These are phyloP conservation scores for Ceratocystis lukuohia DNA, from an alignment of 2,329 filamentous ascomycete species.

Conservation along the genomic window DNA sequence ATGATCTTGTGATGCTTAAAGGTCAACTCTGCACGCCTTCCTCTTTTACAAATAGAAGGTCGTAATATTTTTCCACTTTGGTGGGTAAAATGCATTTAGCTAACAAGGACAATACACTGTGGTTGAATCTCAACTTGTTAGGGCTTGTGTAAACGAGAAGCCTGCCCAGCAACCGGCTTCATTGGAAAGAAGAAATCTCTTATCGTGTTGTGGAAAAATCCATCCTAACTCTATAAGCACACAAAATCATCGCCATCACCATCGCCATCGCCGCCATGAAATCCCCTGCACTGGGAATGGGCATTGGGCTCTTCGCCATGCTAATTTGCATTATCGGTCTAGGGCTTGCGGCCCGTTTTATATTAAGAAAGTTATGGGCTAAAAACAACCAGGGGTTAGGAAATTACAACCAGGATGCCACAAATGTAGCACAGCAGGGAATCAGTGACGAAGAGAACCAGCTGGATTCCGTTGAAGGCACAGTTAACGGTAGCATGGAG, in stretches of 20 bases:
- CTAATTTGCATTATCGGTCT: not conserved
- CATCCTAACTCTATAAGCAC: not conserved
- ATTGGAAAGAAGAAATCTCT: too few relatives aligned
- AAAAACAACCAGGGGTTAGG: not conserved
- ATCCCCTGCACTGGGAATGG: not conserved
- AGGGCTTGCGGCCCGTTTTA: not conserved
- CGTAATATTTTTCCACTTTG: too few relatives aligned
- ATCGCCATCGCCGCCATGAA: too few relatives aligned
- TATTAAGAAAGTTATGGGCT: not conserved
- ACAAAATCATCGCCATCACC: not conserved
- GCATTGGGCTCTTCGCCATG: not conserved
- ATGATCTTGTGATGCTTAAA: too few relatives aligned
- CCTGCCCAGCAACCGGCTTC: too few relatives aligned
- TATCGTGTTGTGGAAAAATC: not conserved
- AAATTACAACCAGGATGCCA: not conserved
- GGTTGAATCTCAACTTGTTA: too few relatives aligned
- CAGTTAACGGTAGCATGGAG: not conserved
- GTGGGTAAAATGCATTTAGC: too few relatives aligned
- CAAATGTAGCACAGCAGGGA: not conserved
- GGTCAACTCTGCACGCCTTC: too few relatives aligned
- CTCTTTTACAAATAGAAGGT: too few relatives aligned
- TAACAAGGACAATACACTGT: too few relatives aligned
- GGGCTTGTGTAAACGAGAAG: too few relatives aligned
- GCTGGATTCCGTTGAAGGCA: not conserved
- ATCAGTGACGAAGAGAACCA: not conserved